Evolutionary conservation across 2,329 filamentous ascomycete genomes (phyloP).

Genomic region (Aureobasidium pullulans): DNA sequence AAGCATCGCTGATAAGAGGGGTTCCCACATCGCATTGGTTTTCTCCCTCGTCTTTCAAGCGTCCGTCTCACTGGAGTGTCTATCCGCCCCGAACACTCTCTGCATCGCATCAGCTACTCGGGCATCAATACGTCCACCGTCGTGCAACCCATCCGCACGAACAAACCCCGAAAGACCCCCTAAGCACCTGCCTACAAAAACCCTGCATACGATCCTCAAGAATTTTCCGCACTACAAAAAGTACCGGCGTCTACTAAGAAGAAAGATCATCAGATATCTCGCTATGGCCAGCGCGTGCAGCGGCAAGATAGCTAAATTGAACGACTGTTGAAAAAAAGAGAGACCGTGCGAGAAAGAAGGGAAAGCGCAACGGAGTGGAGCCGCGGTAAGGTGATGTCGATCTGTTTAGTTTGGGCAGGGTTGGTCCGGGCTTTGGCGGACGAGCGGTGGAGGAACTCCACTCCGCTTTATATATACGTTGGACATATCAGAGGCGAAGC

Average conservation of each 20-base stretch:
- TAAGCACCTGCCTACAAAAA: not conserved
- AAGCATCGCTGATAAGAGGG: no score
- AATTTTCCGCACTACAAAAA: not conserved
- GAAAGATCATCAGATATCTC: not conserved
- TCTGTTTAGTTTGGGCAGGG: not conserved
- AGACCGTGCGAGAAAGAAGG: not conserved
- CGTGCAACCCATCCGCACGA: not conserved
- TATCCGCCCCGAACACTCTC: no score
- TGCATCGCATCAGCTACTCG: no score
- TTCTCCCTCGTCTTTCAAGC: no score
- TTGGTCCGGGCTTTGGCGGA: not conserved
- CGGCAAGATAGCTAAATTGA: not conserved
- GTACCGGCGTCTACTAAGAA: not conserved
- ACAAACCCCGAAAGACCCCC: not conserved
- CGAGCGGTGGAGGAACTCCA: not conserved
- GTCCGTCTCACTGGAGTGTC: no score
- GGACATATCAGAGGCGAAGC: not conserved
- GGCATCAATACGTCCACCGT: no score
- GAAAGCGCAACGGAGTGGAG: not conserved
- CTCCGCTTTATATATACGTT: not conserved
- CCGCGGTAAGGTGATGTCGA: slow-evolving; percentile 8
- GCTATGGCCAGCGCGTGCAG: not conserved
- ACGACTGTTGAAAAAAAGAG: not conserved
- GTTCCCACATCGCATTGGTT: no score
- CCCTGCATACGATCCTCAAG: not conserved